phyloP scores from a whole-genome alignment of 2,329 filamentous ascomycete genomes.

The Epichloe glyceriae region DNA sequence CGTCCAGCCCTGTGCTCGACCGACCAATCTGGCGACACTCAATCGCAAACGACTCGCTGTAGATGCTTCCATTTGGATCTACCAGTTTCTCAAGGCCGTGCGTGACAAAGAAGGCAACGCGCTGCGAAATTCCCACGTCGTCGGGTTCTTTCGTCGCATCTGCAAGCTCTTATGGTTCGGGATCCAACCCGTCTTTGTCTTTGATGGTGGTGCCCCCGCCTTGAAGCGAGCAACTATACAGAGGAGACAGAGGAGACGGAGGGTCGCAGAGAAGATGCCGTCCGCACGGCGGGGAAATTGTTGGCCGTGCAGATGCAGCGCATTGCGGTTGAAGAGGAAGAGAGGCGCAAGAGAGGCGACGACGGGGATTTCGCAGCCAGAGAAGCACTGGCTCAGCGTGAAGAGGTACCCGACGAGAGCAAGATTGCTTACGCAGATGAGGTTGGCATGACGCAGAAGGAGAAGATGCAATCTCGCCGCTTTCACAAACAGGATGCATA shows the following conservation, averaged over 20 bases:
- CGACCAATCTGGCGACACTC: conserved; percentile 89
- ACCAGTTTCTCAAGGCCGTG: conserved; percentile 97
- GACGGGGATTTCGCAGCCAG: conserved; percentile 30
- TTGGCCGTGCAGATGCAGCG: conserved; percentile 91
- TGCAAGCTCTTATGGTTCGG: conserved; percentile 96
- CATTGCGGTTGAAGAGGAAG: conserved; percentile 71
- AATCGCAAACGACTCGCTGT: conserved; percentile 94
- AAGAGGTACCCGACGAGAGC: conserved; percentile 52
- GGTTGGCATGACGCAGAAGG: conserved; percentile 62
- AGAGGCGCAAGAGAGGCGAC: conserved; percentile 40
- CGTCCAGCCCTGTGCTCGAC: conserved; percentile 84
- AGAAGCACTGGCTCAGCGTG: conserved; percentile 38
- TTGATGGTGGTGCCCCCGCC: conserved; percentile 85
- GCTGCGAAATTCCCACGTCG: conserved; percentile 85
- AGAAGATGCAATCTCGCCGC: conserved; percentile 58
- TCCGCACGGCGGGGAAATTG: conserved; percentile 78
- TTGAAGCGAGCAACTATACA: conserved; percentile 87
- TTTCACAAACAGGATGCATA: conserved; percentile 93
- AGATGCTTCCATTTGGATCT: conserved; percentile 99
- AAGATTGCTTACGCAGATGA: conserved; percentile 87
- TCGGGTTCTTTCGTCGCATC: conserved; percentile 95
- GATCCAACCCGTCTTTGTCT: conserved; percentile 93
- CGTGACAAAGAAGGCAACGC: conserved; percentile 98
- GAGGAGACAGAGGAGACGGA: conserved; percentile 68
- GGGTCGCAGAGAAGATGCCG: conserved; percentile 84